Evolutionary conservation across 2,329 filamentous ascomycete species (phyloP), one percentile per base, ranked within the genome.

Genomic region (Blastomyces emzantsi): DNA sequence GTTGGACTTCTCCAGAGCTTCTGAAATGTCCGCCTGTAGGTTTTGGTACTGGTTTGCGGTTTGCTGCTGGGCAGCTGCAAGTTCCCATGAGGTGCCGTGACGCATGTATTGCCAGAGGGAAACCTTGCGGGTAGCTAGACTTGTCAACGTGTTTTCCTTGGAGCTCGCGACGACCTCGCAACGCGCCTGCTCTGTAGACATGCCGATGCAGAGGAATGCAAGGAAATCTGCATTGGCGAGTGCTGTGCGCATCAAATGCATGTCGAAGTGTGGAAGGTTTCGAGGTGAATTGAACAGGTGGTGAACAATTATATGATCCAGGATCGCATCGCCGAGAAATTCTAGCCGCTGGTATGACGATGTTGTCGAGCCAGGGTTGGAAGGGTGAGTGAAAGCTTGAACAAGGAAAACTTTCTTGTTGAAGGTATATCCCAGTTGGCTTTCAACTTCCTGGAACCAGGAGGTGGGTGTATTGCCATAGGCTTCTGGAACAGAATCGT

Each of bases 241-340:
- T 0, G 90, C 87, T 0, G 88, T 86, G 64, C 90, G 87, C 63
- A 93, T 78, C 2, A 86, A 77, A 69, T 96, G 91, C 85, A 97
- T 90, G n/a, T 83, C 77, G 59, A 79, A 76, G 60, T 84, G 83
- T 2, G 78, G 73, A 13, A 84, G 74, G 2, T 80, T 71, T 2
- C 74, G 72, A 0, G 85, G 67, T 13, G 73, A 71, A 2, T 72
- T 70, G 73, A 84, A 89, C 6, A 93, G 76, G n/a, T 77, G 80
- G 0, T 77, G 79, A 8, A 90, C 85, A 59, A 97, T 79, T 63
- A 96, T 79, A 68, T 86, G 83, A 74, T 97, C 93, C 0, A 97
- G 83, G 2, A 97, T 80, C 0, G 91, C 85, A 69, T 97, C 93
- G 0, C 93, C 93, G 0, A 97, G 78, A 70, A 94, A 96, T 71